Conservation (phyloP, 1,139 yeast species). For the Saccharomyces hybrid region DNA sequence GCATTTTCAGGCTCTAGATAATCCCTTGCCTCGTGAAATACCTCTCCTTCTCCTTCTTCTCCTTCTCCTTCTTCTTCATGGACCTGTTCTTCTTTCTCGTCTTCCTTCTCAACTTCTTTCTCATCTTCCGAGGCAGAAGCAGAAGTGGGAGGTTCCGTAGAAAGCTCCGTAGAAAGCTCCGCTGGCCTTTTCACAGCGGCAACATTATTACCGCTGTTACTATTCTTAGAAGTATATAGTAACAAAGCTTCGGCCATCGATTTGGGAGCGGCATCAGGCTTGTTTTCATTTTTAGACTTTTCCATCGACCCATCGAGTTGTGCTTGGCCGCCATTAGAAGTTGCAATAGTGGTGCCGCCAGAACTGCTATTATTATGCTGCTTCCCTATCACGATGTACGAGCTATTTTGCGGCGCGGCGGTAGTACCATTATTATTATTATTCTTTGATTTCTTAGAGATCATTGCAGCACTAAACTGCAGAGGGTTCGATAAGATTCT, state of each 20-base stretch:
- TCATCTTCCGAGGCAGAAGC: constrained; percentile 5
- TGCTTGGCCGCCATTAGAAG: background rate
- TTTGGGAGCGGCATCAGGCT: constrained; percentile 13
- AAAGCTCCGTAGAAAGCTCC: constrained; percentile 7
- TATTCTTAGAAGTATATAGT: constrained; percentile 14
- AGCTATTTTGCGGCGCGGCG: constrained; percentile 12
- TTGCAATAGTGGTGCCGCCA: constrained; percentile 5
- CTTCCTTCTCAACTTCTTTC: constrained; percentile 5
- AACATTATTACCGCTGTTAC: background rate
- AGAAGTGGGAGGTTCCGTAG: constrained; percentile 10
- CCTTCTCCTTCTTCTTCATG: constrained; percentile 12
- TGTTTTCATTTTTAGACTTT: constrained; percentile 9
- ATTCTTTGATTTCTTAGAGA: background rate
- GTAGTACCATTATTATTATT: constrained; percentile 13
- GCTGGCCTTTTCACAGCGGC: constrained; percentile 7
- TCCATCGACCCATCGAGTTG: background rate
- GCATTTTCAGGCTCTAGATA: constrained; percentile 12
- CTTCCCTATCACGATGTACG: constrained; percentile 30
- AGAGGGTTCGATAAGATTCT: constrained; percentile 53
- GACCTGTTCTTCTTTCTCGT: constrained; percentile 17
- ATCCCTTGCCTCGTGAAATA: constrained; percentile 31
- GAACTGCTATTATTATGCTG: constrained; percentile 6
- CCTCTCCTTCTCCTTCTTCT: constrained; percentile 16
- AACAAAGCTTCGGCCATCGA: constrained; percentile 27
- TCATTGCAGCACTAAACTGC: constrained; percentile 46